Conservation (phyloP, 139 green algal genomes). For the Tetradesmus obliquus region DNA sequence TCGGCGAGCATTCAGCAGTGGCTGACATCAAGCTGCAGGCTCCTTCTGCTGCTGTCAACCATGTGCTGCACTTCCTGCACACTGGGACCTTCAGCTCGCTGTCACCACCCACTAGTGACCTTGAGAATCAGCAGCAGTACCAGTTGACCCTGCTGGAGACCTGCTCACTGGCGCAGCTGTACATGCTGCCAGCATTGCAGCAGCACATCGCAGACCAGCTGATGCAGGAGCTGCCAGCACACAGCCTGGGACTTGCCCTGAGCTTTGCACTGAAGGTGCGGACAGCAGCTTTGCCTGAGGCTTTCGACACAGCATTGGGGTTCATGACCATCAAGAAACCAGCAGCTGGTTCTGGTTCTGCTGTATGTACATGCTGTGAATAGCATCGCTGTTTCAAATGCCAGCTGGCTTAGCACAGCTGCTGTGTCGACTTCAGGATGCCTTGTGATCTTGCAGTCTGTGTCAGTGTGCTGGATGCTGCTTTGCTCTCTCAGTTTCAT, state of each 20-base stretch:
- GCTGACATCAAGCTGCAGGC: not conserved
- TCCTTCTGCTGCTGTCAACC: not conserved
- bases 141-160: slow-evolving; percentile 25
- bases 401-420: not conserved
- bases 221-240: not conserved
- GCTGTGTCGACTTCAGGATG: too few relatives aligned
- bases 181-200: slow-evolving; percentile 31
- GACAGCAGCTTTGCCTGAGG: not conserved
- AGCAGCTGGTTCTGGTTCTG: not conserved
- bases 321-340: not conserved
- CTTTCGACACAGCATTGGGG: not conserved
- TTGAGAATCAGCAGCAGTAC: not conserved
- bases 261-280: slow-evolving; percentile 25
- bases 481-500: not conserved
- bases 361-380: not conserved
- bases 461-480: not conserved
- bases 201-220: not conserved
- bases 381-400: not conserved
- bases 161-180: slow-evolving; percentile 23
- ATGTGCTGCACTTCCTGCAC: slow-evolving; percentile 25
- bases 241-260: not conserved
- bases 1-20: not conserved
- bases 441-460: not conserved
- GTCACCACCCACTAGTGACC: not conserved
- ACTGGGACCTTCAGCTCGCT: not conserved